These are phyloP conservation scores for Cladophialophora carrionii DNA, from an alignment of 2,329 filamentous ascomycete species.

Conservation along the genomic window DNA sequence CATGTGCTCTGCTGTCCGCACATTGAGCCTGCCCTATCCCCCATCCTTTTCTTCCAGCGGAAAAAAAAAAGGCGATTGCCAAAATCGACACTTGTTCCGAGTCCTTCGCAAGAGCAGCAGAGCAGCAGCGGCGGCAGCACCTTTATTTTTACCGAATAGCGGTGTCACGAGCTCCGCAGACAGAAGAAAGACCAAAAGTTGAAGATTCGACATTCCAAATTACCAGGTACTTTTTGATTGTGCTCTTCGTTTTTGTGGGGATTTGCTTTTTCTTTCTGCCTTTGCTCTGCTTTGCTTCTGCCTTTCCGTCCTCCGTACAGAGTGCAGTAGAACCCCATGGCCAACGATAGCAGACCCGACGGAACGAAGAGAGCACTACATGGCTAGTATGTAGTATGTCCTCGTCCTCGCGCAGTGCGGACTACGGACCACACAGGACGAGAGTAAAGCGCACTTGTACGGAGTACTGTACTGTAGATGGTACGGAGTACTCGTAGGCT, in stretches of 20 bases:
- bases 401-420: too few species aligned
- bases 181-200: constrained; percentile 7
- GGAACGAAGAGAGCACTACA: too few species aligned
- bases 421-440: too few species aligned
- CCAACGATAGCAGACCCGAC: too few species aligned
- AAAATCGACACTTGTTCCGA: not conserved
- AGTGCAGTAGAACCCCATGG: too few species aligned
- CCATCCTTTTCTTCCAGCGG: not conserved
- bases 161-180: not conserved
- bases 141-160: not conserved
- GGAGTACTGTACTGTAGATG: too few species aligned
- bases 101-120: not conserved
- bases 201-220: not conserved
- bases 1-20: not conserved
- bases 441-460: too few species aligned
- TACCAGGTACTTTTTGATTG: not conserved
- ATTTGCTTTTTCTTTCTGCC: not conserved
- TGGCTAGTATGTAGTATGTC: too few species aligned
- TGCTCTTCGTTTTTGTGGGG: not conserved
- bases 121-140: not conserved
- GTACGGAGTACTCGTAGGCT: too few species aligned
- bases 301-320: too few species aligned
- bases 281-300: not conserved
- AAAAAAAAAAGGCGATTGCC: not conserved
- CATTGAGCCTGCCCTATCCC: not conserved